Conservation (phyloP, 2,329 filamentous ascomycete species). For the Coniella lustricola region DNA sequence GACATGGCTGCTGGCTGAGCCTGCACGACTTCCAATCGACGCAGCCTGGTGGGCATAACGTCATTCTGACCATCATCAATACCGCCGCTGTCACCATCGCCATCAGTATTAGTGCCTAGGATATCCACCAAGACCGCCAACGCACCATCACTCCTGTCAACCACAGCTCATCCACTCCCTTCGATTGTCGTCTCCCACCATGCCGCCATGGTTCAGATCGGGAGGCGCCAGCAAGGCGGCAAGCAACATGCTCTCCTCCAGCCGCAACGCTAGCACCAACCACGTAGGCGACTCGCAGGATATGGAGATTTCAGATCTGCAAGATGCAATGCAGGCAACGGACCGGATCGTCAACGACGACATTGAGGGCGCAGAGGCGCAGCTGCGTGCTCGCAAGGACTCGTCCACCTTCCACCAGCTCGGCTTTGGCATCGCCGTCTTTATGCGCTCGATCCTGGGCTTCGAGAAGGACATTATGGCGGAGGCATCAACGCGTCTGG, state of each 20-base stretch:
- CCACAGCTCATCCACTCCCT: no score
- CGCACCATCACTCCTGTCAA: not conserved
- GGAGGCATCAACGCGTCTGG: conserved; percentile 66
- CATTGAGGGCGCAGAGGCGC: conserved; percentile 72
- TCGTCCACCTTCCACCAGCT: conserved; percentile 84
- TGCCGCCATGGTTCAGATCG: conserved; percentile 15
- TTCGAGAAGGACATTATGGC: conserved; percentile 90
- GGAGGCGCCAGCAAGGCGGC: conserved; percentile 1
- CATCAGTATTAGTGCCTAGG: no score
- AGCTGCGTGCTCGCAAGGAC: conserved; percentile 63
- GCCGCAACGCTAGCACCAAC: conserved; percentile 10
- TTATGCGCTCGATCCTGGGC: conserved; percentile 78
- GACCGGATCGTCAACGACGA: conserved; percentile 82
- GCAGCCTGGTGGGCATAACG: no score
- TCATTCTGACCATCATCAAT: no score
- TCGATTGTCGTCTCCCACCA: no score
- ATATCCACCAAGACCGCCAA: not conserved
- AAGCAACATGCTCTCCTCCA: conserved; percentile 7
- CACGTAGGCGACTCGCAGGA: conserved; percentile 18
- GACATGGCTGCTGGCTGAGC: no score
- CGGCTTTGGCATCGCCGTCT: conserved; percentile 72
- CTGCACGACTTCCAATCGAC: no score
- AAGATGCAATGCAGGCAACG: conserved; percentile 57
- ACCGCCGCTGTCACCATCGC: no score
- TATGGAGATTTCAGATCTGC: conserved; percentile 46